Evolutionary conservation across 78 protist species (phyloP).

Genomic region (Pigoraptor vietnamica): DNA sequence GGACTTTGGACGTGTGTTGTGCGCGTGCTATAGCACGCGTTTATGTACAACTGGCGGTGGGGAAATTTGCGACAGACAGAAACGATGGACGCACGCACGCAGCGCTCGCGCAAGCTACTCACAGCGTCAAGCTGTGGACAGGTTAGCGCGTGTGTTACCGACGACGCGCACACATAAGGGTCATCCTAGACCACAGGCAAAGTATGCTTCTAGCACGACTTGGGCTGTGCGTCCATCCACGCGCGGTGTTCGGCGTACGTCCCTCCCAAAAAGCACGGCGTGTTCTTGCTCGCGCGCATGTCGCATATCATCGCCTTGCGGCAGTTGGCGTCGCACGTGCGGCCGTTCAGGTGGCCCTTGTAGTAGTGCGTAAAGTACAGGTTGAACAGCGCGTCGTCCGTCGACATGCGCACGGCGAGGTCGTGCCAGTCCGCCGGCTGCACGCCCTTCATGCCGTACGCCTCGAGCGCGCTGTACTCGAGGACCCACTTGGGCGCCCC

Average conservation of each 20-base stretch:
- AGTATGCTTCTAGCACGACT: not conserved
- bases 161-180: no score
- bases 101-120: no score
- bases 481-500: not conserved
- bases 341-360: not conserved
- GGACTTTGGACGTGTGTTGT: no score
- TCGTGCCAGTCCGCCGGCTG: not conserved
- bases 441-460: not conserved
- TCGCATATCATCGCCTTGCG: not conserved
- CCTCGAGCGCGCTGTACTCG: not conserved
- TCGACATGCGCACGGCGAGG: not conserved
- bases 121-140: no score
- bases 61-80: no score
- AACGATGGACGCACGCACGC: no score
- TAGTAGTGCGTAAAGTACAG: not conserved
- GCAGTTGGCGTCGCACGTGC: not conserved
- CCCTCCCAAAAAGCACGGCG: not conserved
- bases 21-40: no score
- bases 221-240: not conserved
- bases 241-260: not conserved
- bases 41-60: no score
- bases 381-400: not conserved
- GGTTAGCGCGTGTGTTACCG: no score
- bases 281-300: not conserved
- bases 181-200: no score